phyloP scores from a whole-genome alignment of 495 filamentous ascomycete species.

The Podospora pseudopauciseta region DNA sequence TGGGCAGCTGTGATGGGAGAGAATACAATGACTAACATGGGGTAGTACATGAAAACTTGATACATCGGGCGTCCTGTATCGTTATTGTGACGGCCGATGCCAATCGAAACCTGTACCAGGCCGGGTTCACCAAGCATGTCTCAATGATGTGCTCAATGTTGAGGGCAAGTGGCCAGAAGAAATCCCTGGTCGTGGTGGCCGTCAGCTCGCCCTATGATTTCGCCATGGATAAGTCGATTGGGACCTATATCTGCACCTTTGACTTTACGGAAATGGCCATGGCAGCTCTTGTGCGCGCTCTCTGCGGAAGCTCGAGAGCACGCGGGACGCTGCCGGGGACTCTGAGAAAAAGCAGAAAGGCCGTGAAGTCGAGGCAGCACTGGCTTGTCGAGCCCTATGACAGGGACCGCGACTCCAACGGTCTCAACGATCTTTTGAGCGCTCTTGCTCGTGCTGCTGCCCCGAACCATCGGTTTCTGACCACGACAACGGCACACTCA shows the following conservation, averaged over 20 bases:
- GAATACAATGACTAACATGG: neutral
- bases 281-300: slow-evolving; percentile 71
- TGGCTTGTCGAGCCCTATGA: slow-evolving; percentile 89
- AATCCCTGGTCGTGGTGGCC: slow-evolving; percentile 78
- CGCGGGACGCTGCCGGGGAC: slow-evolving; percentile 74
- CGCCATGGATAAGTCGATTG: slow-evolving; percentile 81
- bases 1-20: neutral
- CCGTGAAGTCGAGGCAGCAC: slow-evolving; percentile 74
- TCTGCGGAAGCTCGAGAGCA: slow-evolving; percentile 73
- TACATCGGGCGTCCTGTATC: slow-evolving; percentile 78
- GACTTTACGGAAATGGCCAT: slow-evolving; percentile 91
- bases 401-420: slow-evolving; percentile 66
- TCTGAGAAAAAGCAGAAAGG: slow-evolving; percentile 75
- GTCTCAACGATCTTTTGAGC: slow-evolving; percentile 64
- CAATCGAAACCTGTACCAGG: slow-evolving; percentile 84
- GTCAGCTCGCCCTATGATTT: slow-evolving; percentile 93
- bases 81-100: slow-evolving; percentile 87
- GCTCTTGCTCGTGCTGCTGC: slow-evolving; percentile 56
- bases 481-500: slow-evolving; percentile 64
- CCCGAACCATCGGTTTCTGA: slow-evolving; percentile 56
- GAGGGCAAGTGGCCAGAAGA: slow-evolving; percentile 54
- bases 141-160: slow-evolving; percentile 80
- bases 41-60: slow-evolving; percentile 77
- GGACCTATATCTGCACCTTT: slow-evolving; percentile 88
- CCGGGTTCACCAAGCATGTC: slow-evolving; percentile 87